These are phyloP conservation scores for Solanum corneliomulleri DNA, from an alignment of 257 asterid genomes.

Conservation along the genomic window DNA sequence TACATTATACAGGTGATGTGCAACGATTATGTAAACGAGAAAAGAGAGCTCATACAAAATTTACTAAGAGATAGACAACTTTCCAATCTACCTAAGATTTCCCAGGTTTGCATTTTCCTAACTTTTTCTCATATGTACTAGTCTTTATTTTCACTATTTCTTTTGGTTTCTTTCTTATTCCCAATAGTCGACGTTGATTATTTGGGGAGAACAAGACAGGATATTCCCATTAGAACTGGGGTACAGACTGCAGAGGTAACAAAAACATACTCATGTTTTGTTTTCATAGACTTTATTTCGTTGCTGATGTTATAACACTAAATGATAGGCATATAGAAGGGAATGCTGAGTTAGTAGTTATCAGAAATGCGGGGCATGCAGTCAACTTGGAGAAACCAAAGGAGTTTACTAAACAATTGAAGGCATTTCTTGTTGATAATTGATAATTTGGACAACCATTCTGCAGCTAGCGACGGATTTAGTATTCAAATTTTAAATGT, in stretches of 20 bases:
- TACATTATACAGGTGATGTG: slow-evolving; percentile 53
- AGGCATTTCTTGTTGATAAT: slow-evolving; percentile 44
- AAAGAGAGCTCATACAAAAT: slow-evolving; percentile 61
- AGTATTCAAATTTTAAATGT: neutral
- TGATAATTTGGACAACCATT: neutral
- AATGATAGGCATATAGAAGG: slow-evolving; percentile 66
- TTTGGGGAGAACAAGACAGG: slow-evolving; percentile 84
- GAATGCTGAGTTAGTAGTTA: slow-evolving; percentile 47
- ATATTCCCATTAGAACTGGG: slow-evolving; percentile 77
- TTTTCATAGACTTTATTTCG: neutral
- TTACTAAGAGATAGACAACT: slow-evolving; percentile 51
- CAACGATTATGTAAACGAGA: slow-evolving; percentile 42
- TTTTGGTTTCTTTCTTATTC: neutral
- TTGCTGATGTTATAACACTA: neutral
- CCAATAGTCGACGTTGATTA: slow-evolving; percentile 59
- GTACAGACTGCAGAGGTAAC: slow-evolving; percentile 55
- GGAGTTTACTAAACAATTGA: slow-evolving; percentile 64
- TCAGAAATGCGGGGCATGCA: slow-evolving; percentile 81
- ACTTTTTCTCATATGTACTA: neutral
- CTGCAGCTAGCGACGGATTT: neutral
- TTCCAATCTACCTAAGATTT: slow-evolving; percentile 40
- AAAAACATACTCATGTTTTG: neutral
- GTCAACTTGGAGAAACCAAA: slow-evolving; percentile 74
- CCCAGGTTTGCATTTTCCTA: slow-evolving; percentile 32
- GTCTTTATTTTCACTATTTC: neutral